These are phyloP conservation scores for Mortierella sp. DNA, from an alignment of 371 early-diverging fungal genomes.

Conservation along the genomic window DNA sequence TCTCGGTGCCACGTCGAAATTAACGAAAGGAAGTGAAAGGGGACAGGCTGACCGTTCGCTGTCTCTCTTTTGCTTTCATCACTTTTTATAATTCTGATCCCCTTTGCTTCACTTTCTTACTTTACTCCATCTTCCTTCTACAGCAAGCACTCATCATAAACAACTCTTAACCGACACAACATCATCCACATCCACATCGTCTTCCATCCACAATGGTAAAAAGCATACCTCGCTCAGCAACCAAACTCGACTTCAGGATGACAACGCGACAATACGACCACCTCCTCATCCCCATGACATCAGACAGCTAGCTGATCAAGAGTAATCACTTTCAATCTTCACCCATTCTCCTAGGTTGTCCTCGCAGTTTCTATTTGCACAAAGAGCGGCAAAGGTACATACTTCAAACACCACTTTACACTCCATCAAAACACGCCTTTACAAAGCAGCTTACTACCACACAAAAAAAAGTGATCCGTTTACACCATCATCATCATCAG, in stretches of 20 bases:
- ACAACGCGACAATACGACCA: background rate
- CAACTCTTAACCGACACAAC: background rate
- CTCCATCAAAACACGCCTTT: background rate
- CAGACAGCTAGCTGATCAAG: background rate
- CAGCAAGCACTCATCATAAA: background rate
- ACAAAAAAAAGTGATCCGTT: background rate
- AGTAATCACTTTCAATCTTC: background rate
- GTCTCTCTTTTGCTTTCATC: background rate
- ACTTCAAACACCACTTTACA: background rate
- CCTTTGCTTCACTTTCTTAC: background rate
- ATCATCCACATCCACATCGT: background rate
- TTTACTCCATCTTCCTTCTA: background rate
- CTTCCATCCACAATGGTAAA: slow-evolving; percentile 4
- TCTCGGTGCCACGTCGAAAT: slow-evolving; percentile 14
- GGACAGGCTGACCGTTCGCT: background rate
- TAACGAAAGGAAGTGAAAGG: background rate
- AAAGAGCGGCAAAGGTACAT: slow-evolving; percentile 93
- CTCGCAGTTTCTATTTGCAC: slow-evolving; percentile 93
- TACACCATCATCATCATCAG: background rate
- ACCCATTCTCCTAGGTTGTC: slow-evolving; percentile 72
- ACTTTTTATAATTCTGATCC: background rate
- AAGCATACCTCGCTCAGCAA: background rate
- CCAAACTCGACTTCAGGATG: background rate
- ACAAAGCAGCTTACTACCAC: too few species aligned
- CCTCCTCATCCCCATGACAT: background rate